Conservation (phyloP, 371 early-diverging fungal genomes). For the Actinomortierella wolfii region DNA sequence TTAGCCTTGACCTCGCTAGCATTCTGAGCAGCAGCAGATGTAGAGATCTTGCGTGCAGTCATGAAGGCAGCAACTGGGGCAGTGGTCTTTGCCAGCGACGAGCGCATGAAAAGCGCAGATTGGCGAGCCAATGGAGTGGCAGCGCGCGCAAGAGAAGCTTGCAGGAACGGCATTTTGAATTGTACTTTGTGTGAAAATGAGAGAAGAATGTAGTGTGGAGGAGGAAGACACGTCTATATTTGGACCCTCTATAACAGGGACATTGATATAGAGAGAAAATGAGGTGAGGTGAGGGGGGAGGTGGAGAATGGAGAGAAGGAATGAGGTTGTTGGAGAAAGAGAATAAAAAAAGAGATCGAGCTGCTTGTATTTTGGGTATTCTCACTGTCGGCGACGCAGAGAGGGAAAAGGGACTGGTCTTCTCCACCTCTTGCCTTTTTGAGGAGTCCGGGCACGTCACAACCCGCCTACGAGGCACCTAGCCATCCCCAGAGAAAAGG, state of each 20-base stretch:
- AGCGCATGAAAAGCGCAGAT: constrained; percentile 30
- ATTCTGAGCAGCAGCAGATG: constrained; percentile 11
- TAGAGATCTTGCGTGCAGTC: constrained; percentile 24
- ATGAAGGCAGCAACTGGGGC: constrained; percentile 27
- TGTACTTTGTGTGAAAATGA: neutral
- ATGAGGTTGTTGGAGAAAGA: neutral
- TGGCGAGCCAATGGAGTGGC: constrained; percentile 16
- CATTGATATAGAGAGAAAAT: too few species aligned
- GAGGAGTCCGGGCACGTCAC: too few species aligned
- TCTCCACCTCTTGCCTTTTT: too few species aligned
- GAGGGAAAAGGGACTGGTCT: too few species aligned
- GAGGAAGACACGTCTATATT: too few species aligned
- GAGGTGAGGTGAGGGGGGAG: too few species aligned
- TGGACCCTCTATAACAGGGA: too few species aligned
- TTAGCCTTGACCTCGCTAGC: constrained; percentile 30
- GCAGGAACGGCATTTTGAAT: constrained; percentile 32
- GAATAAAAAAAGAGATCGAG: constrained; percentile 1
- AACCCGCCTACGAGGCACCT: too few species aligned
- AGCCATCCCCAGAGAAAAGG: too few species aligned
- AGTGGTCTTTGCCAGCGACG: constrained; percentile 22
- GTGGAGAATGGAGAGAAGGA: too few species aligned
- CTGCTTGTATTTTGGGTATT: too few species aligned
- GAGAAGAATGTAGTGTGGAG: neutral
- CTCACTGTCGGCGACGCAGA: too few species aligned
- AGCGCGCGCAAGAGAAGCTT: constrained; percentile 21